These are phyloP conservation scores for Phytophthora syringae DNA, from an alignment of 352 stramenopile species.

Conservation along the genomic window DNA sequence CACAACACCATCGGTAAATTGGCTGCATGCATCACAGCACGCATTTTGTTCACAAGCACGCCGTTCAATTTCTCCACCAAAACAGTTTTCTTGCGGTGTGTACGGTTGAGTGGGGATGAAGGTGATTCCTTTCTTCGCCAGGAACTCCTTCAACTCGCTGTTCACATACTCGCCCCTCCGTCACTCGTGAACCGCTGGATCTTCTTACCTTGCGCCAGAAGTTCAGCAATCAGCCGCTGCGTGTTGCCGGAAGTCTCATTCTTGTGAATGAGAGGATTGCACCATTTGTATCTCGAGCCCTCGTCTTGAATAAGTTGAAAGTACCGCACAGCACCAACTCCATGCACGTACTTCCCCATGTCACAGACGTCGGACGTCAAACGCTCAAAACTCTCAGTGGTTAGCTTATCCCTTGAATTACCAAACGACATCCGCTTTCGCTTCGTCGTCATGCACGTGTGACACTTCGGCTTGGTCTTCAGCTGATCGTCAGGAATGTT, in stretches of 20 bases:
- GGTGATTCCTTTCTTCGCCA: not conserved
- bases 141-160: not conserved
- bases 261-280: not conserved
- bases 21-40: not conserved
- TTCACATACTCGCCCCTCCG: slow-evolving; percentile 5
- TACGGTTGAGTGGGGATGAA: slow-evolving; percentile 1
- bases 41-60: slow-evolving; percentile 6
- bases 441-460: slow-evolving; percentile 3
- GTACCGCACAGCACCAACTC: not conserved
- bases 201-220: not conserved
- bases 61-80: slow-evolving; percentile 7
- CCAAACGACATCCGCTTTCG: slow-evolving; percentile 4
- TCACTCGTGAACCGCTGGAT: slow-evolving; percentile 3
- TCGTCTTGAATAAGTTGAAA: slow-evolving; percentile 15
- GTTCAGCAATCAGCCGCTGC: not conserved
- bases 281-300: slow-evolving; percentile 11
- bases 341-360: slow-evolving; percentile 5
- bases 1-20: slow-evolving; percentile 6
- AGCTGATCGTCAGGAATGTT: not conserved
- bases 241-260: not conserved
- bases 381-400: not conserved
- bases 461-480: slow-evolving; percentile 2
- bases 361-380: slow-evolving; percentile 5
- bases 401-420: not conserved
- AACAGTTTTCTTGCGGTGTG: slow-evolving; percentile 7